Evolutionary conservation across 345 rosid genomes (phyloP), one percentile per base, ranked within the genome.

Genomic region (Corchorus capsularis): DNA sequence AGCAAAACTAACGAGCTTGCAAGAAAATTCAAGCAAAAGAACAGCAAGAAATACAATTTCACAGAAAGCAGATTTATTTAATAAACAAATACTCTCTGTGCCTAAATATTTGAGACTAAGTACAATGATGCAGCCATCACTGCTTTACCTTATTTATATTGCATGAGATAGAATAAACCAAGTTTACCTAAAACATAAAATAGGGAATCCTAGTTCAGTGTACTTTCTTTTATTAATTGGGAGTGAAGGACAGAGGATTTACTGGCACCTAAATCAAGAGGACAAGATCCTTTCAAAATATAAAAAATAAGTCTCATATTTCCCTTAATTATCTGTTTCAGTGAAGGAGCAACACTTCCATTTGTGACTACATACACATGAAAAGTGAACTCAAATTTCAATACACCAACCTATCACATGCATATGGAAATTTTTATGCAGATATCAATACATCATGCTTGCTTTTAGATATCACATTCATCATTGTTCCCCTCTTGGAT

Each of bases 361-460:
- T 74, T 72, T n/a, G 1, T 16, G 14, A 19, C 63, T 34, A 64
- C 13, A 62, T 47, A 37, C 71, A 69, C 62, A 63, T 4, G 68
- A 50, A 74, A 74, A 59, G 79, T 70, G 49, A 74, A 77, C 60
- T 68, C 16, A 41, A 22, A 47, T 54, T 56, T 14, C 50, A 59
- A 32, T 55, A 43, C 27, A 46, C 1, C 35, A 55, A 52, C 43
- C 64, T 45, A 20, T 22, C 39, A 76, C n/a, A 13, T 60, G 15
- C 65, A 53, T 60, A 61, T 11, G 54, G 45, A 63, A 73, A 73
- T 52, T 78, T 78, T 67, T 63, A 70, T 39, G 49, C n/a, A 35
- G 37, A 56, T 41, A 45, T 8, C 59, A 70, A 35, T 53, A 52
- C 45, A 66, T 12, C 35, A 64, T 71, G 10, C 39, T 27, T 60